These are phyloP conservation scores for Agaricus sinodeliciosus DNA, from an alignment of 768 basidiomycete genomes.

Conservation along the genomic window DNA sequence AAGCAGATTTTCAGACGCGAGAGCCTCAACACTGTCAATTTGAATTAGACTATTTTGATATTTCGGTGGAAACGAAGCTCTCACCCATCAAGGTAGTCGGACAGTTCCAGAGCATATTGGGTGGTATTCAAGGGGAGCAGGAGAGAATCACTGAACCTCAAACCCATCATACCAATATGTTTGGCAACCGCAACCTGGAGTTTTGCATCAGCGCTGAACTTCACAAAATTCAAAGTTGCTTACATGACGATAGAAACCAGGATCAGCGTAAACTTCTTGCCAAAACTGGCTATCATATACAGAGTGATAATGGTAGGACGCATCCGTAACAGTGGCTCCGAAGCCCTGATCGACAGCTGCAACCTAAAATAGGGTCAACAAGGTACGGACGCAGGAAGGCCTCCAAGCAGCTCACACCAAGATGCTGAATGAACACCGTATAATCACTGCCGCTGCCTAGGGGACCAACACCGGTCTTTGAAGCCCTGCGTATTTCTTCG, in stretches of 20 bases:
- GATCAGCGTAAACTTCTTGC: slow-evolving; percentile 73
- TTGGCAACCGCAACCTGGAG: slow-evolving; percentile 59
- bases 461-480: slow-evolving; percentile 41
- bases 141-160: slow-evolving; percentile 59
- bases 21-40: slow-evolving; percentile 40
- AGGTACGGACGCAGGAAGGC: too few species aligned
- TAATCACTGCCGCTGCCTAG: slow-evolving; percentile 90
- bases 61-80: slow-evolving; percentile 12
- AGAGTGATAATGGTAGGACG: slow-evolving; percentile 73
- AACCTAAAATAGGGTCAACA: slow-evolving; percentile 19
- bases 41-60: not conserved
- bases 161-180: slow-evolving; percentile 53
- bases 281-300: slow-evolving; percentile 69
- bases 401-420: slow-evolving; percentile 29
- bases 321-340: slow-evolving; percentile 37
- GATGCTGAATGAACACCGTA: slow-evolving; percentile 83
- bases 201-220: not conserved
- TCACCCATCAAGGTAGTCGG: slow-evolving; percentile 54
- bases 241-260: slow-evolving; percentile 69
- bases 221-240: slow-evolving; percentile 15
- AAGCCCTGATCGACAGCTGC: slow-evolving; percentile 41
- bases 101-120: slow-evolving; percentile 65
- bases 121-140: slow-evolving; percentile 73
- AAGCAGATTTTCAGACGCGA: slow-evolving; percentile 22
- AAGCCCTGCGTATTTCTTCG: slow-evolving; percentile 23